Percentiles rank a stretch among this genome's conserved stretches.
Evolutionary conservation across 1,284 basidiomycete genomes (phyloP).

Genomic region (Puccinia coronata): DNA sequence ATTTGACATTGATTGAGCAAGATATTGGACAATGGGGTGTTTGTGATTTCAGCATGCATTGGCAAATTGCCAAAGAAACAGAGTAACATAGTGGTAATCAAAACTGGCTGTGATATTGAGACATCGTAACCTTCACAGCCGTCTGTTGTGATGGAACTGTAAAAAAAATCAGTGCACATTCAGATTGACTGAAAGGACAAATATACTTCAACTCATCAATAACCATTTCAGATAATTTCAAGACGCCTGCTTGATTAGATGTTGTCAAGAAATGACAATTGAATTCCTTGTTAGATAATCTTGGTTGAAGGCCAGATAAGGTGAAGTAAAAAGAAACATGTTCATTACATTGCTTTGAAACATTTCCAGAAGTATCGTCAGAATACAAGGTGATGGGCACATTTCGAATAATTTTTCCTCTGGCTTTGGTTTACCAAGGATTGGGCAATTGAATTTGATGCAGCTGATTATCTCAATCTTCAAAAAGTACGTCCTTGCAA

Average conservation of each 20-base stretch:
- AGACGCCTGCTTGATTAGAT: neutral
- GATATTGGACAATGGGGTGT: neutral
- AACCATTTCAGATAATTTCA: slow-evolving; percentile 55
- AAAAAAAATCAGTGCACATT: neutral
- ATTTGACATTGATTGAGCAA: neutral
- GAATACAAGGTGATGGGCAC: slow-evolving; percentile 62
- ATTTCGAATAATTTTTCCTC: neutral
- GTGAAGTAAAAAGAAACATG: slow-evolving; percentile 57
- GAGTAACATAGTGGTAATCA: neutral
- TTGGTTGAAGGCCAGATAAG: slow-evolving; percentile 52
- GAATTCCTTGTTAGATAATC: slow-evolving; percentile 17
- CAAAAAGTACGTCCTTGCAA: too few relatives aligned
- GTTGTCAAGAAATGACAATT: slow-evolving; percentile 5
- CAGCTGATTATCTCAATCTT: neutral
- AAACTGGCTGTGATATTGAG: neutral
- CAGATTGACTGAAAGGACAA: too few relatives aligned
- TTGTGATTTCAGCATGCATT: slow-evolving; percentile 11
- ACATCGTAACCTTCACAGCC: neutral
- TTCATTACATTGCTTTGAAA: slow-evolving; percentile 58
- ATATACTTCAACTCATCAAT: slow-evolving; percentile 56
- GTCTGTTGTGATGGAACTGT: neutral
- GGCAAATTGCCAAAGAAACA: slow-evolving; percentile 6
- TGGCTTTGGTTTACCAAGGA: neutral
- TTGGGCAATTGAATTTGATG: neutral
- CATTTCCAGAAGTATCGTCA: slow-evolving; percentile 62